Percentiles rank a stretch among this genome's conserved stretches.
phyloP scores from a whole-genome alignment of 768 basidiomycete genomes.

The Fistulinella prunicolor region DNA sequence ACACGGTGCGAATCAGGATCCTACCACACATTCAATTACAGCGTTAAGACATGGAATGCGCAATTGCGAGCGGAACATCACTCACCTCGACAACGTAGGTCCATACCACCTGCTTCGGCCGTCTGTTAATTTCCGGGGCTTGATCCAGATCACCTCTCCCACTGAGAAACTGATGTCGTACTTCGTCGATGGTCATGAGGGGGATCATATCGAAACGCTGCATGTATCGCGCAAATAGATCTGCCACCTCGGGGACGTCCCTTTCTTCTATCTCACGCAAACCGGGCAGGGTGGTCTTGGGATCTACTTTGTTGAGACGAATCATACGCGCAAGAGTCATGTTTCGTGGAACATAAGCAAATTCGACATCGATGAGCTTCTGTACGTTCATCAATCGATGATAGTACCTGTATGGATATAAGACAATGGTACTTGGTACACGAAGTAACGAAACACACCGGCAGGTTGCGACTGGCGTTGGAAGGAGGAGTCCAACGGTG shows the following conservation, averaged over 20 bases:
- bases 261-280: constrained; percentile 85
- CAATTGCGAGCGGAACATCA: constrained; percentile 36
- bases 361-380: constrained; percentile 88
- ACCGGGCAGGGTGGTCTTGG: constrained; percentile 51
- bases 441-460: constrained; percentile 43
- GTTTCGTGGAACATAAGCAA: constrained; percentile 81
- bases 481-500: constrained; percentile 89
- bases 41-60: neutral
- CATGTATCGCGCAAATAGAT: constrained; percentile 77
- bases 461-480: constrained; percentile 88
- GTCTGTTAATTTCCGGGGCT: constrained; percentile 35
- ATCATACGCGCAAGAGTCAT: constrained; percentile 93
- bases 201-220: constrained; percentile 82
- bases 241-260: constrained; percentile 69
- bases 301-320: constrained; percentile 65
- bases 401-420: constrained; percentile 59
- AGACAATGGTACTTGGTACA: constrained; percentile 1
- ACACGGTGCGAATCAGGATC: constrained; percentile 78
- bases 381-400: constrained; percentile 90
- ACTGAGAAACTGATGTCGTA: constrained; percentile 84
- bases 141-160: constrained; percentile 62
- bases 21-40: constrained; percentile 38
- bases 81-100: constrained; percentile 88
- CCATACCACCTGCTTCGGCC: constrained; percentile 89
- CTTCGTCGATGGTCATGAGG: constrained; percentile 70